Base-by-base conservation (phyloP, 805 yeast genomes). In the Wickerhamomyces queroliae region DNA sequence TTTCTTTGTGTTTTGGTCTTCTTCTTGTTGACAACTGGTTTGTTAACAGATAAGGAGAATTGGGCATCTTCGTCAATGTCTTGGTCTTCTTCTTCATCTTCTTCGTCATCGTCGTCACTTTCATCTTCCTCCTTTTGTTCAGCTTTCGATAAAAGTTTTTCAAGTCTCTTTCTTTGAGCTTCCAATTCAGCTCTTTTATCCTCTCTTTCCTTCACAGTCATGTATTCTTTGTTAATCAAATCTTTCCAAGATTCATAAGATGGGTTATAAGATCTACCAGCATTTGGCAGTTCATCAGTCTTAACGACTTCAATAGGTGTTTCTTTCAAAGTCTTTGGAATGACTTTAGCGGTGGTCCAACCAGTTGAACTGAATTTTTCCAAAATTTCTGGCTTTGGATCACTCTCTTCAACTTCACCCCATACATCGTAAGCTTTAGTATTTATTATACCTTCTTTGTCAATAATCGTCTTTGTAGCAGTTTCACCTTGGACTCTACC, bases 191-290 rank as follows among this genome's bases (percentile, higher is more conserved):
- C 61, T 52, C 83, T 73, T 52, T 77, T 72, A 43, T 78, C 76
- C 51, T 87, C 96, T 40, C 70, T 74, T 36, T 74, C 69, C 53
- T 78, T 76, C 53, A 88, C 95, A 39, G 69, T 67, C 38, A 58
- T 70, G 50, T 71, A 81, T 61, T 89, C 97, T 39, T 69, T 66
- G 38, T 75, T 66, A 38, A 93, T 75, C 49, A 90, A 70, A 16
- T 61, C 62, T 50, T 78, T 78, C 99, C 99, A 93, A 21, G 84
- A 77, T 40, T 81, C 83, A 47, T 80, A 67, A 11, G 91, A 73
- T 20, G 99, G 99, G 57, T 93, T 93, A 57, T 88, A 93, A 2
- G 98, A 90, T 59, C 83, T 85, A 40, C 98, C 98, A 2, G 82
- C 93, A 51, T 82, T 81, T 11, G 95, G 89, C 4, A 79, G 41